Conservation (phyloP, 495 filamentous ascomycete species). For the Mytilinidion resinicola region DNA sequence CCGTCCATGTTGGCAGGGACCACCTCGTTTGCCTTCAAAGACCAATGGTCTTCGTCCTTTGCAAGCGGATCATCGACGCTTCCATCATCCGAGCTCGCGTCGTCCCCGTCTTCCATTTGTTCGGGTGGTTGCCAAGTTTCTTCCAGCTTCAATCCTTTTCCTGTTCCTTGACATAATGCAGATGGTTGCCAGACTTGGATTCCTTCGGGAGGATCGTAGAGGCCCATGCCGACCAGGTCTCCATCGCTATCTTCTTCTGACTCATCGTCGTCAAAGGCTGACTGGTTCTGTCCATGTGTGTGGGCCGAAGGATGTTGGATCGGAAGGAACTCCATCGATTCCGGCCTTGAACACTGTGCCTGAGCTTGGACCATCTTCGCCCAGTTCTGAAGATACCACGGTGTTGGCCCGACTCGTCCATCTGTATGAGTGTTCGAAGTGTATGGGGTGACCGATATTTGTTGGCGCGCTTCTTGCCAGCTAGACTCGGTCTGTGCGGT, state of each 20-base stretch:
- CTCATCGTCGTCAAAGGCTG: constrained; percentile 7
- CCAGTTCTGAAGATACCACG: constrained; percentile 28
- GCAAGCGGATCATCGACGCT: constrained; percentile 22
- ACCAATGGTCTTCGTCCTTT: constrained; percentile 26
- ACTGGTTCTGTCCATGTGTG: not conserved
- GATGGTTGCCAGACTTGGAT: constrained; percentile 31
- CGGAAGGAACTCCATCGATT: constrained; percentile 22
- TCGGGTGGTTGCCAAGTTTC: constrained; percentile 72
- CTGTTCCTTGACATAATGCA: constrained; percentile 35
- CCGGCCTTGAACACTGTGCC: constrained; percentile 2
- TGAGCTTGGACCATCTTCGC: constrained; percentile 16
- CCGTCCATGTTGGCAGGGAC: constrained; percentile 25
- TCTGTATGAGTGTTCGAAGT: constrained; percentile 15
- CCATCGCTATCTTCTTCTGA: constrained; percentile 32
- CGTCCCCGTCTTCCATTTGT: constrained; percentile 45
- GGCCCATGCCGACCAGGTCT: constrained; percentile 74
- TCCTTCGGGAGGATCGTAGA: constrained; percentile 66
- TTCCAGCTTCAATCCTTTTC: constrained; percentile 76
- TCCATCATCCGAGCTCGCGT: constrained; percentile 36
- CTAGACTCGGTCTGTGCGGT: not conserved
- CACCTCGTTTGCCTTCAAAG: constrained; percentile 31
- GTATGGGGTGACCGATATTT: constrained; percentile 5
- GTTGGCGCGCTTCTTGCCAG: constrained; percentile 12
- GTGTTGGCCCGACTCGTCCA: constrained; percentile 14
- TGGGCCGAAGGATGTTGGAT: constrained; percentile 21